A percentile compares a stretch with the other conserved stretches of the same genome.
These are phyloP conservation scores for Kluyveromyces sp. DNA, from an alignment of 1,139 yeast species.

Conservation along the genomic window DNA sequence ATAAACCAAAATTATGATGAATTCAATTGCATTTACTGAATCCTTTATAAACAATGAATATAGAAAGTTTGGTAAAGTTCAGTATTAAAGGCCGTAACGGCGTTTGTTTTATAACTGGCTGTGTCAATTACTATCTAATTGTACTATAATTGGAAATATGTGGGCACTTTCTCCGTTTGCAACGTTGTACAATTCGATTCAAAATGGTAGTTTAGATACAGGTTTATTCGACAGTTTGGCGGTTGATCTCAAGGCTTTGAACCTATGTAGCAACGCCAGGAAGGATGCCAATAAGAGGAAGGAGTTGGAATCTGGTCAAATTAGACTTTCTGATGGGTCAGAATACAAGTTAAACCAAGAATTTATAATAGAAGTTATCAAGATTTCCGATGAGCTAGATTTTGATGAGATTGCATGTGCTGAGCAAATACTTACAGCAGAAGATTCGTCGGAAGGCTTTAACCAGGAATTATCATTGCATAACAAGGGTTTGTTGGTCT, in stretches of 20 bases:
- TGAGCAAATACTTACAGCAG: constrained; percentile 36
- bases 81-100: no score
- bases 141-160: constrained; percentile 1
- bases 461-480: constrained; percentile 47
- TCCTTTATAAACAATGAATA: background rate
- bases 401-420: constrained; percentile 66
- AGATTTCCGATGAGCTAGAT: constrained; percentile 55
- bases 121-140: no score
- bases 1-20: background rate
- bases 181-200: constrained; percentile 25
- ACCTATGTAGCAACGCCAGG: constrained; percentile 14
- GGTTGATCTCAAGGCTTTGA: constrained; percentile 23
- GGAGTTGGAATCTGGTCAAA: constrained; percentile 45
- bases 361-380: constrained; percentile 42
- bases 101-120: no score
- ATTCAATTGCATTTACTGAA: background rate
- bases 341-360: constrained; percentile 45
- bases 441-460: constrained; percentile 36
- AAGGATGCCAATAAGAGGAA: constrained; percentile 50
- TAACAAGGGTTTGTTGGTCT: constrained; percentile 68
- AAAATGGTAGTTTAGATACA: constrained; percentile 16
- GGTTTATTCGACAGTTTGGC: constrained; percentile 19
- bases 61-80: background rate
- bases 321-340: constrained; percentile 41
- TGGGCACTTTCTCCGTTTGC: constrained; percentile 23